Evolutionary conservation across 495 filamentous ascomycete genomes (phyloP), one percentile per base, ranked within the genome.

Genomic region (Endocarpon pusillum): DNA sequence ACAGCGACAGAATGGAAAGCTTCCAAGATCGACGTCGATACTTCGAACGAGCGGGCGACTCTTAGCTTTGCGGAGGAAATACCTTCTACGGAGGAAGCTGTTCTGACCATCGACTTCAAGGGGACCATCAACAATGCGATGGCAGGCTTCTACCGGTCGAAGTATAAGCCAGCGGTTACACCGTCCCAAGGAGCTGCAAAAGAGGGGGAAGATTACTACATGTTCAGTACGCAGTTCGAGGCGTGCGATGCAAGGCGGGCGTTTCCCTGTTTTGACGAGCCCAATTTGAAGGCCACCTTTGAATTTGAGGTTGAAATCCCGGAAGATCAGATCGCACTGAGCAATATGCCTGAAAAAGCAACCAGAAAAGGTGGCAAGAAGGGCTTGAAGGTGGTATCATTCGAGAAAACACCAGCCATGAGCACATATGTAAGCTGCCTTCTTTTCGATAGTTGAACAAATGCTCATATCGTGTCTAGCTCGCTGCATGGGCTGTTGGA

Each of bases 181-280:
- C 65, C 79, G 0, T 65, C 74, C 19, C 53, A 69, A 11, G 80
- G 80, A 19, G 82, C 85, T 1, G 75, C 83, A 10, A 75, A 66
- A 48, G 81, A 89, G 32, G 69, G 62, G 10, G 79, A 89, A 26
- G 77, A 75, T 49, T 69, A 87, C 58, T 83, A 84, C 57, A 93
- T 94, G 87, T 71, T 91, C 51, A 84, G 76, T 57, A 97, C 89
- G 25, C 89, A 97, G 56, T 96, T 97, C 46, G 89, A 97, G 59
- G 76, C 84, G 26, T 93, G 84, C 49, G 89, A 94, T 63, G 89
- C 89, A 26, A 73, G 89, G 34, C 64, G 85, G 43, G 86, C 86
- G 15, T 91, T 97, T 54, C 89, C 89, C 28, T 96, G 89, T 62
- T 96, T 96, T 45, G 89, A 97, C 50, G 89, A 97, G 60, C 89